Base-by-base conservation (phyloP, 192 early-diverging fungal genomes). In the Entomortierella chlamydospora region DNA sequence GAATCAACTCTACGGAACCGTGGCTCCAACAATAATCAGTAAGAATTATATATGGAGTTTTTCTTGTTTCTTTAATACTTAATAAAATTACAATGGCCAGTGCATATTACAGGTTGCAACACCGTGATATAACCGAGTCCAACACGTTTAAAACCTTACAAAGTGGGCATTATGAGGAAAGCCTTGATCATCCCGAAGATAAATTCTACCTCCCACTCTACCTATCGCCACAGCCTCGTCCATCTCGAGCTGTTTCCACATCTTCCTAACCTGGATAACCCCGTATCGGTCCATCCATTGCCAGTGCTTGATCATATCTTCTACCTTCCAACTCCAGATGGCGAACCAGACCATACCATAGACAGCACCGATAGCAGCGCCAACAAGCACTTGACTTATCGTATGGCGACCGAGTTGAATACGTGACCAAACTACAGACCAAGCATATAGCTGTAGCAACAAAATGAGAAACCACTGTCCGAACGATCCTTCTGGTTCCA, bases 351-450 rank as follows among this genome's bases (percentile, higher is more conserved):
- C 68, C 57, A 70, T 70, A 4, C 76, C 76, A 53, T 79, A 79
- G 18, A 79, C 30, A 0, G 76, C 58, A 0, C 83, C 83, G 26
- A 84, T 52, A 0, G 52, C 61, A 1, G 83, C 64, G 0, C 83
- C 83, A 5, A 82, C 83, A 15, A 79, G 34, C 1, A 84, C 83
- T 41, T 84, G 83, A 8, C 69, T 58, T 20, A 80, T 28, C 0
- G 81, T 67, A 33, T 84, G 83, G 30, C 72, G 59, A 1, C 81
- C 74, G 20, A 82, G 56, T n/a, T 58, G 58, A 18, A 84, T 71
- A 58, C 83, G 73, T 4, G 83, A 84, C 83, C 83, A 84, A 3
- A 82, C 70, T 6, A 80, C 81, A 30, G 73, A 68, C 60, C 76
- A 57, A 1, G 83, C 81, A 51, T 79, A 79, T 4, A 79, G 63